Evolutionary conservation across 2,329 filamentous ascomycete species (phyloP), one percentile per base, ranked within the genome.

Genomic region (Penicillium oxalicum): DNA sequence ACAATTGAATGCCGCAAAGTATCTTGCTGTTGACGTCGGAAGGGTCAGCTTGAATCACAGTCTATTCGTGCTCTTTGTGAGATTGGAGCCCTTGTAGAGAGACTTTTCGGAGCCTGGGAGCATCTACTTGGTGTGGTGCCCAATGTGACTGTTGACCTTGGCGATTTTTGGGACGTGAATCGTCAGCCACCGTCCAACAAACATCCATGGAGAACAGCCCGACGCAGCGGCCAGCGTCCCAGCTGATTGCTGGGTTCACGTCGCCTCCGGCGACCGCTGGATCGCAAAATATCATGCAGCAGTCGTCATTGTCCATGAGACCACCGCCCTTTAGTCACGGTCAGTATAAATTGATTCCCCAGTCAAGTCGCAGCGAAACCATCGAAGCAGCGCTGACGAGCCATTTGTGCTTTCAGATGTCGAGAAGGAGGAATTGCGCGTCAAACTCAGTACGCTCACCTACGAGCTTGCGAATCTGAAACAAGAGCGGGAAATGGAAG

Each of bases 391-490:
- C 29, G 28, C 42, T 36, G 24, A 36, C 34, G 26, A 39, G 44
- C 61, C 11, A 63, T 40, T 18, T 11, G 5, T 12, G 29, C 9
- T 7, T 48, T 0, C 41, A 73, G 70, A 73, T 57, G 55, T 62
- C 9, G 70, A 71, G 46, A 84, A 81, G 51, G 91, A 97, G 62
- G 86, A 91, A 55, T 77, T 97, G 26, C 91, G 91, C 63, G 88
- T 91, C 2, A 89, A 96, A 69, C 76, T 97, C 37, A 93, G 91
- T 53, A 88, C 89, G 0, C 74, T 96, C 44, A 85, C 84, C 53
- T 98, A 96, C 71, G 88, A 91, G 50, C 78, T 95, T 56, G 87
- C 90, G 61, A 91, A 87, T 13, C 74, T 88, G 45, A 91, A 91
- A 61, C 88, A 95, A 59, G 91, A 97, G 63, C 85, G 87, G 59